phyloP scores from a whole-genome alignment of 352 stramenopile species.

The Globisporangium ultimum region DNA sequence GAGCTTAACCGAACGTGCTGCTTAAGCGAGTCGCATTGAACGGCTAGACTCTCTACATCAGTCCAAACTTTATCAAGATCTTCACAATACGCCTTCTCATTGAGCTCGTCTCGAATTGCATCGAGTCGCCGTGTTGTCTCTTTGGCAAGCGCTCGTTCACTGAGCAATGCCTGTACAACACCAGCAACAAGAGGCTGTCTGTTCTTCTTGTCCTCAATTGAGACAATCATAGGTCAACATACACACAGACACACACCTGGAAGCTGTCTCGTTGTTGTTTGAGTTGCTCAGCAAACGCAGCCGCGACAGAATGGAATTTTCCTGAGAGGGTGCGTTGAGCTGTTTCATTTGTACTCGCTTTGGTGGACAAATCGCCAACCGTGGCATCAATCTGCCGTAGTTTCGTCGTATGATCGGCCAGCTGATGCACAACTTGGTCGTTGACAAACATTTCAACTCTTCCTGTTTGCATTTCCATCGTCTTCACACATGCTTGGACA shows the following conservation, averaged over 20 bases:
- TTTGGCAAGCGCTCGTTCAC: slow-evolving; percentile 17
- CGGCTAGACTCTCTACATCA: slow-evolving; percentile 9
- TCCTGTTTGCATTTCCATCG: too few species aligned
- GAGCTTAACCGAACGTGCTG: slow-evolving; percentile 49
- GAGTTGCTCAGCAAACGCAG: slow-evolving; percentile 20
- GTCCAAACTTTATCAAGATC: slow-evolving; percentile 14
- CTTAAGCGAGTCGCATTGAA: slow-evolving; percentile 27
- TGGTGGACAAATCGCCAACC: slow-evolving; percentile 16
- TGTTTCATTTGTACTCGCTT: slow-evolving; percentile 19
- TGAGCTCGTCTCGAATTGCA: slow-evolving; percentile 8
- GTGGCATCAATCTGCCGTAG: slow-evolving; percentile 18
- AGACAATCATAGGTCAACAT: background rate
- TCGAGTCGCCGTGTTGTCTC: slow-evolving; percentile 17
- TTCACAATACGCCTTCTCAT: slow-evolving; percentile 4
- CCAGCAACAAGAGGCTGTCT: slow-evolving; percentile 3
- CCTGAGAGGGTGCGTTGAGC: slow-evolving; percentile 26
- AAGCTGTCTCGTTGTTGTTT: slow-evolving; percentile 26
- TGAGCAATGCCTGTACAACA: slow-evolving; percentile 13
- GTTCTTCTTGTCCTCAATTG: background rate
- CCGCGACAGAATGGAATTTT: slow-evolving; percentile 30
- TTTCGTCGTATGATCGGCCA: slow-evolving; percentile 2
- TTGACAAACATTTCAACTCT: background rate
- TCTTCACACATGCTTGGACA: background rate
- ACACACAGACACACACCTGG: slow-evolving; percentile 16
- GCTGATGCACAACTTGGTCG: background rate